Evolutionary conservation across 2,329 filamentous ascomycete species (phyloP), one percentile per base, ranked within the genome.

Genomic region (Cadophora malorum): DNA sequence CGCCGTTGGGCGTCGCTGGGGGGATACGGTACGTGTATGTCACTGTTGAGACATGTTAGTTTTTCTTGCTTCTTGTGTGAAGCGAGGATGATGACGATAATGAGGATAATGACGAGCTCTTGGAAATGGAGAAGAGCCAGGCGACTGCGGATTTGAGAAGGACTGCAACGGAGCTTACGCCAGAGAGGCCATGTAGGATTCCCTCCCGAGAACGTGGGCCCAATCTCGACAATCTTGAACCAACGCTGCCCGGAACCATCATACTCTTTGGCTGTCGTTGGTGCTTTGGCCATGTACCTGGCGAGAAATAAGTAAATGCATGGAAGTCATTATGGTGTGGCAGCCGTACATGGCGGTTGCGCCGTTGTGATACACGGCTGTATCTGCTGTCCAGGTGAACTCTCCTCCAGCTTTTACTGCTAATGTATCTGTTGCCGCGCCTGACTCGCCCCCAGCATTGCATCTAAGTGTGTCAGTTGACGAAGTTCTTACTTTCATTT

Each of bases 401-500:
- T 81, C 80, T 74, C 80, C 78, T 28, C 81, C 81, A 55, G 74
- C 75, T 31, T 76, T 75, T n/a, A 78, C 77, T 4, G 76, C 73
- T 14, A 75, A 76, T 3, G 74, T 74, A 2, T 69, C 52, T 9
- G 75, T 72, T 35, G 64, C 64, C n/a, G 45, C 67, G 21, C 73
- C 68, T 0, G 60, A 67, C 8, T 47, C 59, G 2, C 79, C 79
- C 64, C 73, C 74, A 5, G 79, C 78, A 76, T 85, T 84, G 76
- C 82, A 85, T 59, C 82, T 76, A 41, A 80, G 74, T 67, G 82
- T 78, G 72, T 86, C 81, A 78, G 72, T 86, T 83, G 41, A 45
- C 5, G 3, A 14, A 45, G 14, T 16, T 19, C 41, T 16, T 2
- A 6, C 41, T 45, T 45, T 2, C 12, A 45, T 5, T 1, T 16